A percentile compares a stretch with the other conserved stretches of the same genome.
Evolutionary conservation across 345 rosid species (phyloP).

Genomic region (Murraya paniculata): DNA sequence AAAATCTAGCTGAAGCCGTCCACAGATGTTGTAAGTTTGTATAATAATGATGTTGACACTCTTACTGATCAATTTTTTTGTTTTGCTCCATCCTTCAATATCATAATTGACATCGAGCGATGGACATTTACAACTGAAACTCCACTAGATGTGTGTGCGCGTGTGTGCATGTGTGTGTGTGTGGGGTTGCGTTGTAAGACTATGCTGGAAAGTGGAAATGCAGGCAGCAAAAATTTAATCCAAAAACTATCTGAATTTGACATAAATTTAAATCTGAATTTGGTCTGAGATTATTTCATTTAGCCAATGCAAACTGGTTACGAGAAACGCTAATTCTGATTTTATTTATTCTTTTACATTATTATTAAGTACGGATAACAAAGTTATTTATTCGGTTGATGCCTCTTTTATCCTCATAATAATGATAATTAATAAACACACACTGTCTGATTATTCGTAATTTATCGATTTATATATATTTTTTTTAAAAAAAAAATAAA

Average conservation of each 20-base stretch:
- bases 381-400: too few relatives aligned
- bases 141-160: too few relatives aligned
- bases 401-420: too few relatives aligned
- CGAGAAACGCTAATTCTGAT: too few relatives aligned
- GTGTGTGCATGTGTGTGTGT: too few relatives aligned
- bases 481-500: too few relatives aligned
- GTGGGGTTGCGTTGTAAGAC: neutral
- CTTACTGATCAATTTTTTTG: neutral
- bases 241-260: neutral
- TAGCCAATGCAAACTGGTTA: neutral
- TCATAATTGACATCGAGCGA: neutral
- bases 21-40: neutral
- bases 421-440: too few relatives aligned
- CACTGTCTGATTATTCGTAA: too few relatives aligned
- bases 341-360: too few relatives aligned
- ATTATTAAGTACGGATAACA: too few relatives aligned
- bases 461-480: too few relatives aligned
- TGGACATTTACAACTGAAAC: too few relatives aligned
- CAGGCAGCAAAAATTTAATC: neutral
- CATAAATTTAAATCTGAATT: neutral
- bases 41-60: neutral
- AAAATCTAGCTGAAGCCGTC: neutral
- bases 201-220: neutral
- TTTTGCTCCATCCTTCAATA: neutral
- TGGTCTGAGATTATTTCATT: neutral